These are phyloP conservation scores for Oidiodendron maius DNA, from an alignment of 495 filamentous ascomycete species.

Conservation along the genomic window DNA sequence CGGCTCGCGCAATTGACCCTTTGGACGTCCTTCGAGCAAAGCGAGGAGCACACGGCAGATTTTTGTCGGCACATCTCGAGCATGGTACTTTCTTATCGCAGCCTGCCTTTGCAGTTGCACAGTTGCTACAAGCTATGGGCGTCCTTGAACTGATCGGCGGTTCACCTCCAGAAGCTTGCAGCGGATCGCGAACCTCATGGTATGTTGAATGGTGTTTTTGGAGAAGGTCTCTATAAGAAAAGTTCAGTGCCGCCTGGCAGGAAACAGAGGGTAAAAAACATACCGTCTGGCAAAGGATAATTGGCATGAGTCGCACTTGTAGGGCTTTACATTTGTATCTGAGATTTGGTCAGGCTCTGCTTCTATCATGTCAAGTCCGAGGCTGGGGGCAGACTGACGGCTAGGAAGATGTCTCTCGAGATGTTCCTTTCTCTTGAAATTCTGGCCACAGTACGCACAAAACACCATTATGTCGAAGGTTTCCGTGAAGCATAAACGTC, in stretches of 20 bases:
- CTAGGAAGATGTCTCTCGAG: conserved; percentile 56
- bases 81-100: conserved; percentile 63
- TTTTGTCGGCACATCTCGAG: conserved; percentile 50
- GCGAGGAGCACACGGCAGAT: conserved; percentile 47
- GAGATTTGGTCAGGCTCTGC: conserved; percentile 2
- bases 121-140: conserved; percentile 53
- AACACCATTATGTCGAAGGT: conserved; percentile 1
- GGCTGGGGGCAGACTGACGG: conserved; percentile 38
- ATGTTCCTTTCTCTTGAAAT: conserved; percentile 61
- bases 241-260: neutral
- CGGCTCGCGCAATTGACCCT: neutral
- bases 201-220: conserved; percentile 50
- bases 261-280: conserved; percentile 12
- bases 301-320: conserved; percentile 51
- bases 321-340: conserved; percentile 64
- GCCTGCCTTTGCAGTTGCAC: conserved; percentile 58
- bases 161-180: conserved; percentile 33
- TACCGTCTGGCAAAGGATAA: conserved; percentile 58
- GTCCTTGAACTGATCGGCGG: conserved; percentile 32
- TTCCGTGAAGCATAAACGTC: neutral
- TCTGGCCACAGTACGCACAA: conserved; percentile 39
- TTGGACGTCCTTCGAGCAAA: conserved; percentile 35
- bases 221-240: conserved; percentile 46
- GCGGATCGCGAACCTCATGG: conserved; percentile 37
- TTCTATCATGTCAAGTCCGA: neutral